phyloP scores from a whole-genome alignment of 2,329 filamentous ascomycete genomes.

The Lanzia echinophila region DNA sequence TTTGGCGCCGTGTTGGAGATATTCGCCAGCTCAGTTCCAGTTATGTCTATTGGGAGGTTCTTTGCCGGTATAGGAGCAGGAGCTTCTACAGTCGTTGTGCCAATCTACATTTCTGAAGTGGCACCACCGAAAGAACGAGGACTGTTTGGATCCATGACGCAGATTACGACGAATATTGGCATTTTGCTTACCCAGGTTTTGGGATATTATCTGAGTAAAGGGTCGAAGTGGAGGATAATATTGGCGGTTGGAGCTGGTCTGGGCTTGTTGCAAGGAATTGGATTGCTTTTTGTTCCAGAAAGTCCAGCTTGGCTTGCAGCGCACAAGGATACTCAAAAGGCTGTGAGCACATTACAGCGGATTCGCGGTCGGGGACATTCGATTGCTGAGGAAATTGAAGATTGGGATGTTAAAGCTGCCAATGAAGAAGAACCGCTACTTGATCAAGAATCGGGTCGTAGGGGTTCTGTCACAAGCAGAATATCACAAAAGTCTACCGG shows the following conservation, averaged over 20 bases:
- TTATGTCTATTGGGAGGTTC: constrained; percentile 68
- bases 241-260: constrained; percentile 66
- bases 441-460: constrained; percentile 18
- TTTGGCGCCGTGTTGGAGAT: constrained; percentile 72
- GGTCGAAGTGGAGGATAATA: constrained; percentile 75
- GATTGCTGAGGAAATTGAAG: constrained; percentile 65
- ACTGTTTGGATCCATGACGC: constrained; percentile 78
- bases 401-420: constrained; percentile 44
- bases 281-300: constrained; percentile 73
- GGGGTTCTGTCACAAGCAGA: constrained; percentile 23
- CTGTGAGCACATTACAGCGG: constrained; percentile 62
- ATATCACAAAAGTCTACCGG: constrained; percentile 22
- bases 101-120: constrained; percentile 90
- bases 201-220: constrained; percentile 81
- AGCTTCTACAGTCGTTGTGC: constrained; percentile 84
- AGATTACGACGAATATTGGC: constrained; percentile 88
- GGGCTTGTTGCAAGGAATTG: constrained; percentile 58
- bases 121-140: constrained; percentile 68
- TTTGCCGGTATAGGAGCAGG: constrained; percentile 80
- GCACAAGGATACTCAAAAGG: constrained; percentile 52
- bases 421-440: constrained; percentile 25
- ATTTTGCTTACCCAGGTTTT: constrained; percentile 78
- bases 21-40: constrained; percentile 56
- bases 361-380: constrained; percentile 66
- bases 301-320: constrained; percentile 81